A percentile compares a stretch with the other conserved stretches of the same genome.
Evolutionary conservation across 139 green algal genomes (phyloP).

Genomic region (Yamagishiella unicocca): DNA sequence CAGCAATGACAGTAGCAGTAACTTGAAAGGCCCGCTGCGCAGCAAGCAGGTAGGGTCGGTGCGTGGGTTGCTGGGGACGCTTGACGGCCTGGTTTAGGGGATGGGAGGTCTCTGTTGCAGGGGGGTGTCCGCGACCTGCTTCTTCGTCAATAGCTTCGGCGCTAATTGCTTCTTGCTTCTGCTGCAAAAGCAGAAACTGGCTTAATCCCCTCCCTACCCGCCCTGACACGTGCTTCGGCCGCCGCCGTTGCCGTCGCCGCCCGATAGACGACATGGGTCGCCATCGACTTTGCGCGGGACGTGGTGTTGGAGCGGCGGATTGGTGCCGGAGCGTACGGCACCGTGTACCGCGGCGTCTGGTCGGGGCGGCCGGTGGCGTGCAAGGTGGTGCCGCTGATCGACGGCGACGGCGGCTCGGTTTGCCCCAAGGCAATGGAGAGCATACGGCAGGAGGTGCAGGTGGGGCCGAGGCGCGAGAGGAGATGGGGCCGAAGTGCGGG

Average conservation of each 20-base stretch:
- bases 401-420: conserved; percentile 27
- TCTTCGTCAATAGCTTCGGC: too few relatives aligned
- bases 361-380: conserved; percentile 67
- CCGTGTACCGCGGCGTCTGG: conserved; percentile 59
- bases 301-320: conserved; percentile 73
- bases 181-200: too few relatives aligned
- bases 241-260: too few relatives aligned
- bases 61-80: too few relatives aligned
- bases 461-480: neutral
- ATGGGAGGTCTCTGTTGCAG: too few relatives aligned
- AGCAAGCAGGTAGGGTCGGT: neutral
- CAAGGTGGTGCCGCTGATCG: conserved; percentile 77
- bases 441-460: conserved; percentile 60
- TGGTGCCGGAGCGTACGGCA: conserved; percentile 78
- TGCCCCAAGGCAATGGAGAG: conserved; percentile 45
- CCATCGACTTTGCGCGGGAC: conserved; percentile 69
- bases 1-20: neutral
- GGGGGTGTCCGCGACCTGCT: too few relatives aligned
- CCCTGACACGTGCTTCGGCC: too few relatives aligned
- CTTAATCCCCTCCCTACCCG: too few relatives aligned
- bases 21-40: neutral
- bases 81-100: too few relatives aligned
- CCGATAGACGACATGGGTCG: conserved; percentile 12
- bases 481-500: neutral
- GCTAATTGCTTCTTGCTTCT: too few relatives aligned